phyloP scores from a whole-genome alignment of 1,284 basidiomycete species.

The Pascua sp. region DNA sequence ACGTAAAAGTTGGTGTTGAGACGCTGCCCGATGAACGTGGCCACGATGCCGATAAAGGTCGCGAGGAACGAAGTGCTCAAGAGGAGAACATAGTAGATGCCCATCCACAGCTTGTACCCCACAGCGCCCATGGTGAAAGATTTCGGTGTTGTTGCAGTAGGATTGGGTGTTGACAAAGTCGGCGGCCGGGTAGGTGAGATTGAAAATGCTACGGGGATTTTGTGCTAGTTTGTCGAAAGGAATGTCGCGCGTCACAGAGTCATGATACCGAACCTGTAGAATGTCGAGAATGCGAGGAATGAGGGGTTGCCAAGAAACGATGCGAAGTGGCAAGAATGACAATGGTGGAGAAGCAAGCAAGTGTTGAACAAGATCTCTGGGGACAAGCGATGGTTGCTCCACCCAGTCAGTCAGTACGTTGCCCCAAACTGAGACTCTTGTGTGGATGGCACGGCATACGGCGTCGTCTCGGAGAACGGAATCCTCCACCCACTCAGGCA shows the following conservation, averaged over 20 bases:
- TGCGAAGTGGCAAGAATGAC: not conserved
- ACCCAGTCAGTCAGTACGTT: too few relatives aligned
- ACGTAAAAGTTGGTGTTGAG: constrained; percentile 83
- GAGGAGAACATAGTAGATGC: constrained; percentile 70
- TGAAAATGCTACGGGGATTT: not conserved
- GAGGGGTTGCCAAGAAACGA: not conserved
- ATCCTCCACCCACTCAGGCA: too few relatives aligned
- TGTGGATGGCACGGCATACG: too few relatives aligned
- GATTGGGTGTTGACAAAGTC: not conserved
- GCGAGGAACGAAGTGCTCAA: constrained; percentile 73
- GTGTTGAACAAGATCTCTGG: too few relatives aligned
- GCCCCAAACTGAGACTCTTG: too few relatives aligned
- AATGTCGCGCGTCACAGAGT: not conserved
- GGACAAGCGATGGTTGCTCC: too few relatives aligned
- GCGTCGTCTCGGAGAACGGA: too few relatives aligned
- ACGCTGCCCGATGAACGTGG: constrained; percentile 66
- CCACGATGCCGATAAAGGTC: constrained; percentile 64
- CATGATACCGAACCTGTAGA: not conserved
- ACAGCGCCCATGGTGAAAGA: constrained; percentile 26
- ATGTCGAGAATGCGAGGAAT: not conserved
- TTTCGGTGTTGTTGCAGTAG: not conserved
- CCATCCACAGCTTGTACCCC: constrained; percentile 60
- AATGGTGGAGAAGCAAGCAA: too few relatives aligned
- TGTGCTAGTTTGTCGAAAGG: not conserved
- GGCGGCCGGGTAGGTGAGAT: not conserved